phyloP scores from a whole-genome alignment of 164 flowering plant species.

The Echeveria elegans region DNA sequence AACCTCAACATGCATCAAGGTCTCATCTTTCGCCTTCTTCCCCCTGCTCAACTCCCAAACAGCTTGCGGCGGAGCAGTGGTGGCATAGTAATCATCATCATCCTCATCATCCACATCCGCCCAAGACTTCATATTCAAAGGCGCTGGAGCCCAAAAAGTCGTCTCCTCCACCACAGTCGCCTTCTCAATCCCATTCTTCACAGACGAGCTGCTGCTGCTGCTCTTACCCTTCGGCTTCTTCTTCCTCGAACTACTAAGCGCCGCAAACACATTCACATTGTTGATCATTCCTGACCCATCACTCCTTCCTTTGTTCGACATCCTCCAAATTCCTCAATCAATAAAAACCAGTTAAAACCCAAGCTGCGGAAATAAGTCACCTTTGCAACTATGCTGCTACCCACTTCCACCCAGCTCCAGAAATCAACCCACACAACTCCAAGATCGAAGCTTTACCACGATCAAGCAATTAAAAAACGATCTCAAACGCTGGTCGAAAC shows the following conservation, averaged over 20 bases:
- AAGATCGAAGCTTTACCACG: too few relatives aligned
- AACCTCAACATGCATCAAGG: not conserved
- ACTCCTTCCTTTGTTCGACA: slow-evolving; percentile 23
- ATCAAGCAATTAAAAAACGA: too few relatives aligned
- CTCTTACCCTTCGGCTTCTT: slow-evolving; percentile 33
- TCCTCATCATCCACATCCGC: slow-evolving; percentile 90
- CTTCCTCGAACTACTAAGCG: slow-evolving; percentile 40
- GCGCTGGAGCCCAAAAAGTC: slow-evolving; percentile 76
- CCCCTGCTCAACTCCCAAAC: slow-evolving; percentile 26
- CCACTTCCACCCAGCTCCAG: too few relatives aligned
- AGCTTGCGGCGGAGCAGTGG: slow-evolving; percentile 54
- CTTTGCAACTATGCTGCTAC: too few relatives aligned
- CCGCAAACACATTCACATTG: slow-evolving; percentile 51
- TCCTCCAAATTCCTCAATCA: too few relatives aligned
- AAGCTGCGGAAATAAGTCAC: too few relatives aligned
- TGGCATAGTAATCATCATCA: slow-evolving; percentile 82
- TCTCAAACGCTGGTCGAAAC: too few relatives aligned
- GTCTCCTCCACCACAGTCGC: slow-evolving; percentile 36
- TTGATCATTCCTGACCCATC: slow-evolving; percentile 35
- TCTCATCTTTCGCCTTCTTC: not conserved
- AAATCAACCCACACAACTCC: too few relatives aligned
- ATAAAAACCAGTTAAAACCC: too few relatives aligned
- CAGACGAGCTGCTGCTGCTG: slow-evolving; percentile 13
- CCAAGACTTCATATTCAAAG: slow-evolving; percentile 63
- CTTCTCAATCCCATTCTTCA: not conserved